These are phyloP conservation scores for Gardenia jasminoides DNA, from an alignment of 257 asterid genomes.

Conservation along the genomic window DNA sequence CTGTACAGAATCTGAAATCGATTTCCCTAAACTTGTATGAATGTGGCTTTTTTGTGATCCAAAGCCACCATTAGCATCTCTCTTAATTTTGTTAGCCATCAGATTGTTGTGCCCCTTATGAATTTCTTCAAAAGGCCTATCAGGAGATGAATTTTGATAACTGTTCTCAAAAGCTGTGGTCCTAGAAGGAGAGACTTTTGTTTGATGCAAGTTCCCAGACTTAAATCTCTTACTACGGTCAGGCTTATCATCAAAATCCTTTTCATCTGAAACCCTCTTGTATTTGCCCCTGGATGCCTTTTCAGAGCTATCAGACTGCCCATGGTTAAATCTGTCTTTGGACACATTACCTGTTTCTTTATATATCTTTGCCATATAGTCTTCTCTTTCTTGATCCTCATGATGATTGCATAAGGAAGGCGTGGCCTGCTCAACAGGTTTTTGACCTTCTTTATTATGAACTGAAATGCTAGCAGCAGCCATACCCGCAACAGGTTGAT, in stretches of 20 bases:
- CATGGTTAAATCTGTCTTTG: slow-evolving; percentile 39
- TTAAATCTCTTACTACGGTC: slow-evolving; percentile 51
- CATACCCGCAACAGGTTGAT: slow-evolving; percentile 39
- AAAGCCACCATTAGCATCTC: slow-evolving; percentile 41
- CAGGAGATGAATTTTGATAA: slow-evolving; percentile 56
- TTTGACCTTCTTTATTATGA: slow-evolving; percentile 50
- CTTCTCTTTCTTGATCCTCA: slow-evolving; percentile 39
- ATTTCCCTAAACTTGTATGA: slow-evolving; percentile 39
- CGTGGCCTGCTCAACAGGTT: slow-evolving; percentile 38
- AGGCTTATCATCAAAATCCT: slow-evolving; percentile 42
- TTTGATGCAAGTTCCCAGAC: slow-evolving; percentile 45
- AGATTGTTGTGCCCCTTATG: slow-evolving; percentile 30
- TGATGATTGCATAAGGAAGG: slow-evolving; percentile 36
- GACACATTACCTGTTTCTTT: slow-evolving; percentile 40
- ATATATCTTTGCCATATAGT: slow-evolving; percentile 20
- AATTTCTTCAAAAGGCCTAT: slow-evolving; percentile 42
- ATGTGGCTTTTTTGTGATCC: slow-evolving; percentile 39
- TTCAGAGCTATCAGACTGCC: slow-evolving; percentile 39
- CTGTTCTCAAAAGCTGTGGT: slow-evolving; percentile 49
- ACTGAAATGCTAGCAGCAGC: slow-evolving; percentile 31
- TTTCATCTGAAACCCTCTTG: slow-evolving; percentile 55
- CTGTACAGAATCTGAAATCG: slow-evolving; percentile 51
- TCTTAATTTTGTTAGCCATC: slow-evolving; percentile 33
- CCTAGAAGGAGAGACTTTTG: slow-evolving; percentile 44
- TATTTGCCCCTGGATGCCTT: slow-evolving; percentile 44